These are phyloP conservation scores for Fusarium dimerum DNA, from an alignment of 2,329 filamentous ascomycete genomes.

Conservation along the genomic window DNA sequence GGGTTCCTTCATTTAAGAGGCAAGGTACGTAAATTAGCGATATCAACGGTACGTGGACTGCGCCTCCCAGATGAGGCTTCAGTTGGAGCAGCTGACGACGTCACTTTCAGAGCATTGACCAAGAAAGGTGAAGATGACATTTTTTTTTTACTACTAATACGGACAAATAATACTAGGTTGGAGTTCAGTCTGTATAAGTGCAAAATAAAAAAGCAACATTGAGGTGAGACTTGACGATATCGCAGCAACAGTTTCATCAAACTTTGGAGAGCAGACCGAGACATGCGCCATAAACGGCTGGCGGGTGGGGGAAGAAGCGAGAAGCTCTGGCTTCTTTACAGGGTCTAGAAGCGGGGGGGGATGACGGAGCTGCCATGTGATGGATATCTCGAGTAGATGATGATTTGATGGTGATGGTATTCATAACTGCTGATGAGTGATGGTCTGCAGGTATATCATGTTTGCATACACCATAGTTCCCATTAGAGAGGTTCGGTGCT, in stretches of 20 bases:
- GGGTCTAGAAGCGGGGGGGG: neutral
- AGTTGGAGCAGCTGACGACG: slow-evolving; percentile 12
- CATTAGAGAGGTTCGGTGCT: no score
- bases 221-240: neutral
- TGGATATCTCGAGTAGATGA: neutral
- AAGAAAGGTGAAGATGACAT: no score
- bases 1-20: neutral
- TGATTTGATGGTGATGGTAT: no score
- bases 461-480: no score
- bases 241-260: no score
- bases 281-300: neutral
- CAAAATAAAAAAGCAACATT: neutral
- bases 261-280: neutral
- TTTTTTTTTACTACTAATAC: no score
- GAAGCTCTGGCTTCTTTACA: neutral
- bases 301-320: neutral
- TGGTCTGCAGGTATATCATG: no score
- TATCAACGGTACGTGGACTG: slow-evolving; percentile 5
- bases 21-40: neutral
- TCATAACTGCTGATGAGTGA: no score
- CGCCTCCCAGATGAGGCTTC: slow-evolving; percentile 10
- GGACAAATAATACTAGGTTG: no score
- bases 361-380: neutral
- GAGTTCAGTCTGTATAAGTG: no score
- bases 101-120: slow-evolving; percentile 1